Evolutionary conservation across 208 protist species (phyloP).

Genomic region (Trypanosoma caninum): DNA sequence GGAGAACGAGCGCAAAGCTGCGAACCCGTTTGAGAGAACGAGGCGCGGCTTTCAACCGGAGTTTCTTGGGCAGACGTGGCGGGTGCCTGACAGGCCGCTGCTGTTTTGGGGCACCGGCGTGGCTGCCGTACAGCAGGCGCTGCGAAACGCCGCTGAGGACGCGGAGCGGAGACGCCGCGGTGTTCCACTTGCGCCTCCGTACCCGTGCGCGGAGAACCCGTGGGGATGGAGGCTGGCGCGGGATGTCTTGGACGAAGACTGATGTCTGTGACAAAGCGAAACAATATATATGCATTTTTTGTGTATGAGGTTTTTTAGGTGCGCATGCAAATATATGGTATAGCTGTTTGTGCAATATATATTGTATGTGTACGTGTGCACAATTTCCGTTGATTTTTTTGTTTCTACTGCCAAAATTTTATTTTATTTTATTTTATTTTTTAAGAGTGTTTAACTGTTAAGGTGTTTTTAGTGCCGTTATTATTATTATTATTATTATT

Average conservation of each 20-base stretch:
- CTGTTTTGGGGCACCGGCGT: slow-evolving; percentile 86
- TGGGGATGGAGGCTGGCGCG: slow-evolving; percentile 82
- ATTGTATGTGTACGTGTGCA: no score
- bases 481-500: no score
- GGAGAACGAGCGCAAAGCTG: slow-evolving; percentile 35
- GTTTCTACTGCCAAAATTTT: no score
- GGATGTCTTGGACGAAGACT: slow-evolving; percentile 64
- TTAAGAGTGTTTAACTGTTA: no score
- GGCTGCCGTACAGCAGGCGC: slow-evolving; percentile 75
- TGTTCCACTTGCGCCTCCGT: slow-evolving; percentile 62
- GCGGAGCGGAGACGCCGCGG: slow-evolving; percentile 52
- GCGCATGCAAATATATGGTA: no score
- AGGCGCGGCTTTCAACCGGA: slow-evolving; percentile 39
- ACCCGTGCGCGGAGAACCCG: slow-evolving; percentile 81
- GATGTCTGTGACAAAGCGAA: not conserved
- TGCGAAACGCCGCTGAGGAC: slow-evolving; percentile 76
- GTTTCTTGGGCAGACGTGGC: slow-evolving; percentile 69
- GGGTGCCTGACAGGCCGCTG: slow-evolving; percentile 71
- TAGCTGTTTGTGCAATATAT: no score
- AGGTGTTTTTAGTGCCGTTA: no score
- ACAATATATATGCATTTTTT: not conserved
- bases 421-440: no score
- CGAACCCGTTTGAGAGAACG: slow-evolving; percentile 48
- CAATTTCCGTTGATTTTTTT: no score
- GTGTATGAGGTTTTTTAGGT: not conserved